A percentile compares a stretch with the other conserved stretches of the same genome.
Evolutionary conservation across 2,329 filamentous ascomycete species (phyloP).

Genomic region (Moelleriella libera): DNA sequence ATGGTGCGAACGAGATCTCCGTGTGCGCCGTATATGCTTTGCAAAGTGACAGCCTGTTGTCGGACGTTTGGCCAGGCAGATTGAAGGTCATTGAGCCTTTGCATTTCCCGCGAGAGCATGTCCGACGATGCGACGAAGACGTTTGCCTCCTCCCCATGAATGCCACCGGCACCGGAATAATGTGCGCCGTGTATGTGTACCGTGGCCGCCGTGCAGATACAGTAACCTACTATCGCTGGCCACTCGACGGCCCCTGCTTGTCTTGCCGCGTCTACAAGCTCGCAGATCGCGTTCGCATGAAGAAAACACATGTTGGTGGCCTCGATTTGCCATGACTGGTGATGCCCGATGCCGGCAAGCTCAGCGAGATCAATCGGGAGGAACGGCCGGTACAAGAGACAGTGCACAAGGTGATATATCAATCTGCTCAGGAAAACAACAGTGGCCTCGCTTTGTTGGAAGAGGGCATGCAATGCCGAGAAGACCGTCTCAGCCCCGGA

Average conservation of each 20-base stretch:
- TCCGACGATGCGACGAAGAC: slow-evolving; percentile 50
- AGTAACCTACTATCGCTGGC: slow-evolving; percentile 78
- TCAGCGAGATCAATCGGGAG: slow-evolving; percentile 73
- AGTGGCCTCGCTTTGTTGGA: slow-evolving; percentile 66
- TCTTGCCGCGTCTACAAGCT: slow-evolving; percentile 66
- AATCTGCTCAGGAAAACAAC: slow-evolving; percentile 71
- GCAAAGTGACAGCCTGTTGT: slow-evolving; percentile 66
- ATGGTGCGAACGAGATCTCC: slow-evolving; percentile 64
- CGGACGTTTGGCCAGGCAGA: slow-evolving; percentile 66
- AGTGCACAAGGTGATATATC: slow-evolving; percentile 77
- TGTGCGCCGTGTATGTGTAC: slow-evolving; percentile 79
- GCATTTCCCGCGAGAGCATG: slow-evolving; percentile 65
- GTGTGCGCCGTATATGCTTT: slow-evolving; percentile 67
- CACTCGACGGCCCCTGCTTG: slow-evolving; percentile 65
- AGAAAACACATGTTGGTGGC: slow-evolving; percentile 77
- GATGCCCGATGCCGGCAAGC: slow-evolving; percentile 64
- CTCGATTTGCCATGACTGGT: slow-evolving; percentile 87
- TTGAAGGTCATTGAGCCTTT: slow-evolving; percentile 61
- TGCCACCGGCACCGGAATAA: slow-evolving; percentile 42
- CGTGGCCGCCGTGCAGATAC: slow-evolving; percentile 73
- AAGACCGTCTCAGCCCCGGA: slow-evolving; percentile 70
- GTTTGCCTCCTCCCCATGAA: slow-evolving; percentile 35
- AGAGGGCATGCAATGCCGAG: slow-evolving; percentile 58
- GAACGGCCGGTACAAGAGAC: slow-evolving; percentile 75
- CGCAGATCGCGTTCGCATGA: slow-evolving; percentile 77